These are phyloP conservation scores for Hygrophorus russula DNA, from an alignment of 768 basidiomycete species.

Conservation along the genomic window DNA sequence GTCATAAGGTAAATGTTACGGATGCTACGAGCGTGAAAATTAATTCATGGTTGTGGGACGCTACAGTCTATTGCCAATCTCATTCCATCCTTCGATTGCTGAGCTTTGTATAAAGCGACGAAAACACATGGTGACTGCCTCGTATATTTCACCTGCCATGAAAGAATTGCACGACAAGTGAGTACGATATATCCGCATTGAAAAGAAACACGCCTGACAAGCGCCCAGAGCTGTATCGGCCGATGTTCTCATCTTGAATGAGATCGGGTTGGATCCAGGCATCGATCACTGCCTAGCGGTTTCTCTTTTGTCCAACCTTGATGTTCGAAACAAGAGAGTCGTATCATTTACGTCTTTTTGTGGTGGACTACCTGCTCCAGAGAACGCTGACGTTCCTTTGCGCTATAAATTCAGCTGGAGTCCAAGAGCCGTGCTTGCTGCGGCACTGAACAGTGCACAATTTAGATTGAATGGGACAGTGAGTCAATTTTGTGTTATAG, in stretches of 20 bases:
- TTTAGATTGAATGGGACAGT: constrained; percentile 54
- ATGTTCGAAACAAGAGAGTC: constrained; percentile 40
- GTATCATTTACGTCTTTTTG: constrained; percentile 83
- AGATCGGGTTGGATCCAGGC: constrained; percentile 85
- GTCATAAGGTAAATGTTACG: constrained; percentile 62
- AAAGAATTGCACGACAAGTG: constrained; percentile 48
- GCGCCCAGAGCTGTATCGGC: constrained; percentile 42
- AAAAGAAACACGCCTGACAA: background rate
- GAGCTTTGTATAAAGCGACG: constrained; percentile 54
- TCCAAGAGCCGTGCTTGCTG: constrained; percentile 75
- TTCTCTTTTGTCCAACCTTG: constrained; percentile 46
- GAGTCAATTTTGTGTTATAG: constrained; percentile 11
- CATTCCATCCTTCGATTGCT: constrained; percentile 63
- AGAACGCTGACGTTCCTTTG: constrained; percentile 51
- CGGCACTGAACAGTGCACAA: constrained; percentile 60
- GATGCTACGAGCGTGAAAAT: background rate
- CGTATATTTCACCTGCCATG: constrained; percentile 82
- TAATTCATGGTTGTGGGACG: background rate
- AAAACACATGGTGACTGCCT: constrained; percentile 84
- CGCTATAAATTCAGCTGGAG: constrained; percentile 96
- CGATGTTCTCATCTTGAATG: constrained; percentile 71
- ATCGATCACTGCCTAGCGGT: constrained; percentile 86
- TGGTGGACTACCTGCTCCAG: constrained; percentile 82
- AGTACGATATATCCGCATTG: constrained; percentile 10
- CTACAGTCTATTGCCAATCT: constrained; percentile 65